A percentile compares a stretch with the other conserved stretches of the same genome.
phyloP scores from a whole-genome alignment of 2,329 filamentous ascomycete genomes.

The Aspergillus transmontanensis region DNA sequence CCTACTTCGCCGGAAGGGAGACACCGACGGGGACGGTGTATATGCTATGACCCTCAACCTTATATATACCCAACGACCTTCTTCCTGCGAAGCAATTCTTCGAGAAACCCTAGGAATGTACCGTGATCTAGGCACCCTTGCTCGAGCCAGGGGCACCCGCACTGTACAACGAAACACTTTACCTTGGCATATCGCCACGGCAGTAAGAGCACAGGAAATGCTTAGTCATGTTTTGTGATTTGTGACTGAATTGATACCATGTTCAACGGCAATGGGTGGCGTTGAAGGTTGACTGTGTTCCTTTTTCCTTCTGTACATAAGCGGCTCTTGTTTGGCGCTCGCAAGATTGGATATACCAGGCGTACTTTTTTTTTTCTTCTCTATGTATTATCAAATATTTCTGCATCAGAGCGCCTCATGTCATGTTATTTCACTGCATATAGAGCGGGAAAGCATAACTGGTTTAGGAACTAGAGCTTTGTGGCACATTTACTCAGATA shows the following conservation, averaged over 20 bases:
- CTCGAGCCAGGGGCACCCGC: conserved; percentile 45
- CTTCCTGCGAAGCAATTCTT: conserved; percentile 39
- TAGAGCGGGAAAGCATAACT: background rate
- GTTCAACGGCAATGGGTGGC: conserved; percentile 10
- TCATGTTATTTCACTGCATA: background rate
- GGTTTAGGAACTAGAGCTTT: background rate
- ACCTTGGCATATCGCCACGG: conserved; percentile 52
- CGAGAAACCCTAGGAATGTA: conserved; percentile 48
- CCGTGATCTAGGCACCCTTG: conserved; percentile 47
- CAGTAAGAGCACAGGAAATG: conserved; percentile 45
- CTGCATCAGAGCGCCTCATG: background rate
- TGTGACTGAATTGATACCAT: conserved; percentile 8
- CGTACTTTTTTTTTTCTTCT: background rate
- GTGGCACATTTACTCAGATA: background rate
- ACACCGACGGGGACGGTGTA: conserved; percentile 45
- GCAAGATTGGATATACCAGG: conserved; percentile 19
- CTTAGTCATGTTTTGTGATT: conserved; percentile 44
- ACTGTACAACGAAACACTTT: conserved; percentile 45
- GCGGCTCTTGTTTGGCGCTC: conserved; percentile 8
- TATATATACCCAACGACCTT: conserved; percentile 36
- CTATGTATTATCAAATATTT: background rate
- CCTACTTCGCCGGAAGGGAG: conserved; percentile 48
- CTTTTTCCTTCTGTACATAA: conserved; percentile 17
- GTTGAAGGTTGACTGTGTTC: conserved; percentile 12
- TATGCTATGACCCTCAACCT: conserved; percentile 46